Percentiles rank a stretch among this genome's conserved stretches.
These are phyloP conservation scores for Carex arenaria DNA, from an alignment of 202 grass and related monocot genomes.

Conservation along the genomic window DNA sequence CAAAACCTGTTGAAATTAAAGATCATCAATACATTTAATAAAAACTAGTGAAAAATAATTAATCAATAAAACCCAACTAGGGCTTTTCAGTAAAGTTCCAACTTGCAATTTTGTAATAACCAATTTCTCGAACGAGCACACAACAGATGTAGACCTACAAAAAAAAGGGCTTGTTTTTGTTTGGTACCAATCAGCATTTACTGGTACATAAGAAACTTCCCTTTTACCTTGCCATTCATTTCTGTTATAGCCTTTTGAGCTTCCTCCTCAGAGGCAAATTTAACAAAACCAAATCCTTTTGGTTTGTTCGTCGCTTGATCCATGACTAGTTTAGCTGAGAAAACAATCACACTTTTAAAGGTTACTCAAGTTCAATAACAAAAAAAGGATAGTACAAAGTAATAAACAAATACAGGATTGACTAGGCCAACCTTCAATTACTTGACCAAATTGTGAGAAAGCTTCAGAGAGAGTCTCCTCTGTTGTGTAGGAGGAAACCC, in stretches of 20 bases:
- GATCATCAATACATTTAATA: background rate
- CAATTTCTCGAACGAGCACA: background rate
- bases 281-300: constrained; percentile 87
- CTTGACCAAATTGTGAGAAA: constrained; percentile 70
- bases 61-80: background rate
- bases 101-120: background rate
- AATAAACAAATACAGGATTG: background rate
- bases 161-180: background rate
- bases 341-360: constrained; percentile 5
- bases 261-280: constrained; percentile 71
- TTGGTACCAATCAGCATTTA: background rate
- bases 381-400: background rate
- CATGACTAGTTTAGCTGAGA: constrained; percentile 54
- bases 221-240: constrained; percentile 77
- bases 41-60: background rate
- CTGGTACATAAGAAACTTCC: background rate
- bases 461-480: constrained; percentile 68
- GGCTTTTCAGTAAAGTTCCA: background rate
- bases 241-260: constrained; percentile 55
- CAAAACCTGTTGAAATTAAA: constrained; percentile 41
- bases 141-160: background rate
- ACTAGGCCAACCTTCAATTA: constrained; percentile 53
- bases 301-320: constrained; percentile 50
- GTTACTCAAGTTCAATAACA: background rate
- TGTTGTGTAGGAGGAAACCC: constrained; percentile 62